phyloP scores from a whole-genome alignment of 495 filamentous ascomycete species.

The Elasticomyces elasticus region DNA sequence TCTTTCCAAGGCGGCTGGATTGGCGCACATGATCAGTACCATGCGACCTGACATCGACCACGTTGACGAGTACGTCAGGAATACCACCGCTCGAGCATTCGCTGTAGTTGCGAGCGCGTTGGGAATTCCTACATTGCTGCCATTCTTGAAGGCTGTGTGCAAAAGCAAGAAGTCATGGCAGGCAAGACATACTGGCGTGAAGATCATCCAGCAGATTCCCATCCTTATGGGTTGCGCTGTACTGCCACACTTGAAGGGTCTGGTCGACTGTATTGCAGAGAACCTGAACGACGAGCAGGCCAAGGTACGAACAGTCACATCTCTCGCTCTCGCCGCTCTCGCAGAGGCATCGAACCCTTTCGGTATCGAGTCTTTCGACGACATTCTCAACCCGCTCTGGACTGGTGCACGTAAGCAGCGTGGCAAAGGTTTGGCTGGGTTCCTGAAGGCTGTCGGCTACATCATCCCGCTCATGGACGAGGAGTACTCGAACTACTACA shows the following conservation, averaged over 20 bases:
- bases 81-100: conserved; percentile 95
- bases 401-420: conserved; percentile 90
- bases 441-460: conserved; percentile 94
- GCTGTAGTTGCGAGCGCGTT: conserved; percentile 95
- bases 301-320: conserved; percentile 92
- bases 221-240: conserved; percentile 98
- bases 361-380: conserved; percentile 97
- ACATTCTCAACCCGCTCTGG: conserved; percentile 95
- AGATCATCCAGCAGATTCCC: conserved; percentile 98
- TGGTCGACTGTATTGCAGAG: conserved; percentile 93
- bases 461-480: conserved; percentile 99
- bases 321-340: conserved; percentile 86
- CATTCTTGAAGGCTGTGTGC: conserved; percentile 91
- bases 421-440: conserved; percentile 90
- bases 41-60: conserved; percentile 99
- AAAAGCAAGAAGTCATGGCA: conserved; percentile 99
- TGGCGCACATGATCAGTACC: conserved; percentile 97
- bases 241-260: conserved; percentile 85
- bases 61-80: conserved; percentile 97
- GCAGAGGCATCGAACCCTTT: conserved; percentile 96
- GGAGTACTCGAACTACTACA: conserved; percentile 99
- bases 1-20: conserved; percentile 88
- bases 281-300: conserved; percentile 96
- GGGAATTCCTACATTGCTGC: conserved; percentile 88
- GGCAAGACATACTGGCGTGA: conserved; percentile 96